These are phyloP conservation scores for Aspergillus ustus DNA, from an alignment of 2,329 filamentous ascomycete species.

Conservation along the genomic window DNA sequence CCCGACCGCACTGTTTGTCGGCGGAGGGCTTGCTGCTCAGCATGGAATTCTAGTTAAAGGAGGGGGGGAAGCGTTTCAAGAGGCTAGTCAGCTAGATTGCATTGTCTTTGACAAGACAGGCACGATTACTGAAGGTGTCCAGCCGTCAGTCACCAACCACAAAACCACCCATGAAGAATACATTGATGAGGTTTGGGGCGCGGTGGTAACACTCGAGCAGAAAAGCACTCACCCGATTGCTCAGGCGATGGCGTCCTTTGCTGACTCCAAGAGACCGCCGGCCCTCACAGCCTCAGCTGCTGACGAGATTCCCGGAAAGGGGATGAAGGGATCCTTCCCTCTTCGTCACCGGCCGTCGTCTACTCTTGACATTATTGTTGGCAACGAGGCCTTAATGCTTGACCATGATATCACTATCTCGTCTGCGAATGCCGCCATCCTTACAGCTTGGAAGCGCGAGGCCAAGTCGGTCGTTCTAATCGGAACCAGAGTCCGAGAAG, in stretches of 20 bases:
- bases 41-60: conserved; percentile 82
- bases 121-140: conserved; percentile 72
- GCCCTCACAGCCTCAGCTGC: conserved; percentile 43
- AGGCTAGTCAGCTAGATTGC: conserved; percentile 76
- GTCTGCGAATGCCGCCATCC: neutral
- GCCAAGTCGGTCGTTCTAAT: conserved; percentile 15
- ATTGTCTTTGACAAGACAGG: conserved; percentile 91
- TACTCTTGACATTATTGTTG: too few species aligned
- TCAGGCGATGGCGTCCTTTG: conserved; percentile 59
- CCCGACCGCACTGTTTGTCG: conserved; percentile 82
- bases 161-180: conserved; percentile 44
- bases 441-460: conserved; percentile 13
- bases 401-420: too few species aligned
- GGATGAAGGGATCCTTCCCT: conserved; percentile 53
- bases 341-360: too few species aligned
- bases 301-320: conserved; percentile 62
- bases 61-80: conserved; percentile 83
- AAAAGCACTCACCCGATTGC: conserved; percentile 65
- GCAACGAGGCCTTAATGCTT: too few species aligned
- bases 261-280: conserved; percentile 29
- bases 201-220: conserved; percentile 59
- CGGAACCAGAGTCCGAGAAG: conserved; percentile 5
- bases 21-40: conserved; percentile 77
- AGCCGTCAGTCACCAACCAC: conserved; percentile 60
- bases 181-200: conserved; percentile 48